A percentile compares a stretch with the other conserved stretches of the same genome.
Conservation (phyloP, 2,329 filamentous ascomycete species). For the Clonostachys chloroleuca region DNA sequence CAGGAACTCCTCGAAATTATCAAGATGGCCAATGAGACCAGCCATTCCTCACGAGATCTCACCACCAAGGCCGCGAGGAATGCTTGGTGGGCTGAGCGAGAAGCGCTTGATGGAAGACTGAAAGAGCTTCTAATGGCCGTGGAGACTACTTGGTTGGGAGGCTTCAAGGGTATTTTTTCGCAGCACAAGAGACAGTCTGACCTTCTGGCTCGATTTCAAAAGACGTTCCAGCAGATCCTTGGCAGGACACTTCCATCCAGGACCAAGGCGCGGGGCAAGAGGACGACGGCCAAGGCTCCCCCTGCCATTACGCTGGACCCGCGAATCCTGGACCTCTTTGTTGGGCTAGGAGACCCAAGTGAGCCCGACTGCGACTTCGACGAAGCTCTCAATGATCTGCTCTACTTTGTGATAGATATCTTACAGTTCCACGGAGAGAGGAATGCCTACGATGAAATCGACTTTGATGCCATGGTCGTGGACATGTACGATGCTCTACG, state of each 20-base stretch:
- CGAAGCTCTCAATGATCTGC: conserved; percentile 82
- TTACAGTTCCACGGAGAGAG: conserved; percentile 94
- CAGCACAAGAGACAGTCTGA: conserved; percentile 59
- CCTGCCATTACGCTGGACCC: conserved; percentile 45
- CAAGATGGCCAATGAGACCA: conserved; percentile 73
- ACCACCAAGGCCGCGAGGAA: conserved; percentile 69
- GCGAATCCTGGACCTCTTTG: conserved; percentile 78
- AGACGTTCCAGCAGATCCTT: conserved; percentile 72
- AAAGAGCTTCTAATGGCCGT: conserved; percentile 78
- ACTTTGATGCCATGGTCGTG: conserved; percentile 87
- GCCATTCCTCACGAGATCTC: conserved; percentile 69
- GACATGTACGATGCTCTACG: conserved; percentile 82
- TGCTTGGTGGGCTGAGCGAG: conserved; percentile 86
- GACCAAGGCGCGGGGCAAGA: conserved; percentile 49
- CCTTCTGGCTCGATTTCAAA: conserved; percentile 70
- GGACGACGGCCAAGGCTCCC: conserved; percentile 36
- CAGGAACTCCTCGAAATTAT: conserved; percentile 82
- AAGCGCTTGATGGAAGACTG: conserved; percentile 73
- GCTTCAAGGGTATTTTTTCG: conserved; percentile 92
- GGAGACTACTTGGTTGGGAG: conserved; percentile 90
- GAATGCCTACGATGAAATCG: conserved; percentile 96
- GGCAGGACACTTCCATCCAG: conserved; percentile 84
- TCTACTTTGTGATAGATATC: conserved; percentile 96
- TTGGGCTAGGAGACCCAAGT: conserved; percentile 74
- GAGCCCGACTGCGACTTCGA: conserved; percentile 71